Evolutionary conservation across 139 green algal genomes (phyloP), one percentile per base, ranked within the genome.

Genomic region (Chlamydomonas incerta): DNA sequence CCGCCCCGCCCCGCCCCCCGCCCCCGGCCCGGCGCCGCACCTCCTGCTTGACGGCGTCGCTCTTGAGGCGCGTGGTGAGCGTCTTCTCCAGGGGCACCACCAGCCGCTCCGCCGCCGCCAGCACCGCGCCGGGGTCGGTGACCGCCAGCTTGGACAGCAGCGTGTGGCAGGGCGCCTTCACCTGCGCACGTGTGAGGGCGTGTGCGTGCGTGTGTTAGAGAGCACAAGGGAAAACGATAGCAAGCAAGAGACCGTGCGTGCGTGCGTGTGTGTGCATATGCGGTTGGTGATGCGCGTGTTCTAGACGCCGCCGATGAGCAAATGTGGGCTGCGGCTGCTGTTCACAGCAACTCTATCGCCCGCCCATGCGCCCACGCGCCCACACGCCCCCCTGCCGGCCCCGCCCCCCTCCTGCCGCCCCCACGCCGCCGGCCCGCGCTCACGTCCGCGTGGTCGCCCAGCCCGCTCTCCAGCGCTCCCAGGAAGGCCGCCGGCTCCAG

Each of bases 1-100:
- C 37, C 18, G n/a, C 37, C 1, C 70, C 37, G 26, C 11, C 20
- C 69, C 13, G 14, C 35, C 69, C 17, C 35, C 23, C 71, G 31
- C 33, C 57, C 90, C 0, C 71, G n/a, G n/a, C n/a, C n/a, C n/a
- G n/a, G n/a, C n/a, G n/a, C n/a, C n/a, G n/a, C n/a, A 96, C 93
- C 93, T 99, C 97, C 90, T 99, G 97, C 93, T 99, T 99, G 55
- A 99, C 97, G 21, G 97, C 96, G 71, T 99, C 97, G 20, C 80
- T 83, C 90, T 98, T 99, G 60, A 97, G 81, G 52, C 90, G 92
- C 37, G 92, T 89, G 15, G 91, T 95, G 37, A 99, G 90, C n/a
- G 97, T 99, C 87, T 96, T 96, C 76, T 96, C 90, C 85, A 99
- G 90, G 18, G 96, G 97, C 72, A 91, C 90, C 60, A 97, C 90